phyloP scores from a whole-genome alignment of 345 rosid genomes.

The Populus davidiana region DNA sequence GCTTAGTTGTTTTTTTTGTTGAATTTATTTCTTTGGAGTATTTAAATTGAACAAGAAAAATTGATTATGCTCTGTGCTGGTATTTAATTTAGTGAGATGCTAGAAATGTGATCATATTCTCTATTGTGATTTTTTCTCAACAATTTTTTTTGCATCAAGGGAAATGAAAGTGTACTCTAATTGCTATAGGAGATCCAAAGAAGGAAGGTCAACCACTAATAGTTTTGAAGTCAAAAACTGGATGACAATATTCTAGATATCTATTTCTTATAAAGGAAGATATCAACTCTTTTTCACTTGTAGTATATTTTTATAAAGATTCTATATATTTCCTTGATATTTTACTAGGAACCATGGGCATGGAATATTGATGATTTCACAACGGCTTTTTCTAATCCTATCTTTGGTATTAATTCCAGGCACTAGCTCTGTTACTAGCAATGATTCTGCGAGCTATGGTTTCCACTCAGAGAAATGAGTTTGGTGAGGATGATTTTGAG shows the following conservation, averaged over 20 bases:
- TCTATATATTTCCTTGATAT: no score
- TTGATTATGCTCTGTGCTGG: not conserved
- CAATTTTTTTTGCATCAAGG: no score
- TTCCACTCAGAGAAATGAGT: conserved; percentile 42
- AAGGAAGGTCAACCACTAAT: no score
- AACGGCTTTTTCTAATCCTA: not conserved
- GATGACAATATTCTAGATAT: not conserved
- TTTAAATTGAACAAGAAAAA: not conserved
- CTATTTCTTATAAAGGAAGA: not conserved
- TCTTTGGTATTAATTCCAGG: conserved; percentile 40
- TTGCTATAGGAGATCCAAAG: no score
- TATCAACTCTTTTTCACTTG: not conserved
- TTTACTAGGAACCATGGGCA: not conserved
- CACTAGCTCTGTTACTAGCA: conserved; percentile 60
- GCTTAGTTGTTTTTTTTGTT: not conserved
- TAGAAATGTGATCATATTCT: no score
- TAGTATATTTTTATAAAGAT: not conserved
- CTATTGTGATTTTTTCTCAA: no score
- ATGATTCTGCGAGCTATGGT: conserved; percentile 71
- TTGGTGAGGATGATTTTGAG: conserved; percentile 65
- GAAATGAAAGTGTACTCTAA: no score
- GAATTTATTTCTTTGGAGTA: not conserved
- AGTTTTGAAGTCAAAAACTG: no score
- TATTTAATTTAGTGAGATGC: not conserved
- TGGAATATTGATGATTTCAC: not conserved